Conservation (phyloP, 768 basidiomycete species). For the Obba rivulosa region DNA sequence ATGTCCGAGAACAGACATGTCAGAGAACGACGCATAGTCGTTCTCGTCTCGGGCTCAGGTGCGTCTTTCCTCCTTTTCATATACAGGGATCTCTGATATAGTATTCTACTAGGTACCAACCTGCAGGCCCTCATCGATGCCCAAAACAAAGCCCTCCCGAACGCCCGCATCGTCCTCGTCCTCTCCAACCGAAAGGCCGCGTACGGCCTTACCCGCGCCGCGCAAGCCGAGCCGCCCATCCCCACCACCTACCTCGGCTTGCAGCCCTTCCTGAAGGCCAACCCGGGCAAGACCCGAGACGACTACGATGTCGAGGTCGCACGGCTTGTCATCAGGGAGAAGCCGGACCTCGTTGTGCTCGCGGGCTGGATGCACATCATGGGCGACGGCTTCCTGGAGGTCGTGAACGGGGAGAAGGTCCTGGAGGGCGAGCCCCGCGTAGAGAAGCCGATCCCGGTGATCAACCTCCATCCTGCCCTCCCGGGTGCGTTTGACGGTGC, state of each 20-base stretch:
- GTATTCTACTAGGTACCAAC: conserved; percentile 66
- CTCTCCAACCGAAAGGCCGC: conserved; percentile 91
- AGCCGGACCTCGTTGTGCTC: conserved; percentile 86
- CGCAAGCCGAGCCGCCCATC: conserved; percentile 65
- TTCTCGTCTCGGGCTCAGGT: conserved; percentile 69
- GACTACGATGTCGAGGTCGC: conserved; percentile 88
- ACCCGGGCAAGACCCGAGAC: conserved; percentile 66
- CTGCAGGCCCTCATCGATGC: conserved; percentile 95
- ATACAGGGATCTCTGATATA: neutral
- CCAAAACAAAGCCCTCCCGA: conserved; percentile 61
- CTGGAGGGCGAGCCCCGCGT: conserved; percentile 29
- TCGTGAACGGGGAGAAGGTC: conserved; percentile 40
- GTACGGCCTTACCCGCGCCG: conserved; percentile 81
- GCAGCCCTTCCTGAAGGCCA: conserved; percentile 72
- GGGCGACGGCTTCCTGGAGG: conserved; percentile 72
- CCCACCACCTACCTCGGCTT: conserved; percentile 80
- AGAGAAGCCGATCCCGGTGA: conserved; percentile 62
- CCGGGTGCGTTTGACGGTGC: conserved; percentile 96
- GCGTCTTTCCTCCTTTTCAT: conserved; percentile 1
- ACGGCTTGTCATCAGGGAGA: conserved; percentile 49
- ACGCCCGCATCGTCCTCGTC: conserved; percentile 71
- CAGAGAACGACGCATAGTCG: conserved; percentile 36
- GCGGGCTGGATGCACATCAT: conserved; percentile 99
- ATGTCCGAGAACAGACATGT: conserved; percentile 5
- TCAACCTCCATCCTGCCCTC: conserved; percentile 95